Evolutionary conservation across 371 early-diverging fungal species (phyloP), one percentile per base, ranked within the genome.

Genomic region (Rhizomucor pusillus): DNA sequence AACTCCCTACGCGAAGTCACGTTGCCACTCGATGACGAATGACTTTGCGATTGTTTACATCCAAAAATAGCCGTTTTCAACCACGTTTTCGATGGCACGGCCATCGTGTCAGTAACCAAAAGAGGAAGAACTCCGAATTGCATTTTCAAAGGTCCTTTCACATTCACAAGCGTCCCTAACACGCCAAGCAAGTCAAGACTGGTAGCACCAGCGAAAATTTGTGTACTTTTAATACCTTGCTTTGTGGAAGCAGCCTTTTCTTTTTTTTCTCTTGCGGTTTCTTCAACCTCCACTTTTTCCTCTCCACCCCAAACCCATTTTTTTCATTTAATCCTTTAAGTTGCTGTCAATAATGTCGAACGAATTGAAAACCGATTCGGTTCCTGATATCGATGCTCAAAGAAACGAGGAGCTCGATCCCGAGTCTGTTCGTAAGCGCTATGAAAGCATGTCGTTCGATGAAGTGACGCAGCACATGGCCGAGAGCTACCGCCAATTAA

Each of bases 391-490:
- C 19, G 29, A 29, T 29, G 29, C 29, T 29, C 29, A 29, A 3
- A 7, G 7, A 29, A 7, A 29, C 29, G 7, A 29, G 29, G 35
- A 50, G 16, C 19, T 34, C 20, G 44, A 47, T 16, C 43, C 47
- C n/a, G 57, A 50, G 14, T 37, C 45, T 11, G 50, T 51, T 14
- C 59, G 60, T 49, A 74, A 70, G 40, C 56, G 70, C 36, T 74
- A 67, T 56, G 75, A 74, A 50, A 74, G 66, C 47, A 74, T 74
- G 75, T 58, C 68, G 9, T 74, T 62, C 52, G 60, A 68, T 58
- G 71, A 74, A 62, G 68, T 74, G 59, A 60, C 68, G 22, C 57
- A 66, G 45, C 61, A 60, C 22, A 57, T 70, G 56, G 69, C 68
- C n/a, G 71, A 74, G 41, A 74, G 66, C 39, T 74, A 74, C 50